Evolutionary conservation across 2,329 filamentous ascomycete genomes (phyloP).

Genomic region (Penicillium palitans): DNA sequence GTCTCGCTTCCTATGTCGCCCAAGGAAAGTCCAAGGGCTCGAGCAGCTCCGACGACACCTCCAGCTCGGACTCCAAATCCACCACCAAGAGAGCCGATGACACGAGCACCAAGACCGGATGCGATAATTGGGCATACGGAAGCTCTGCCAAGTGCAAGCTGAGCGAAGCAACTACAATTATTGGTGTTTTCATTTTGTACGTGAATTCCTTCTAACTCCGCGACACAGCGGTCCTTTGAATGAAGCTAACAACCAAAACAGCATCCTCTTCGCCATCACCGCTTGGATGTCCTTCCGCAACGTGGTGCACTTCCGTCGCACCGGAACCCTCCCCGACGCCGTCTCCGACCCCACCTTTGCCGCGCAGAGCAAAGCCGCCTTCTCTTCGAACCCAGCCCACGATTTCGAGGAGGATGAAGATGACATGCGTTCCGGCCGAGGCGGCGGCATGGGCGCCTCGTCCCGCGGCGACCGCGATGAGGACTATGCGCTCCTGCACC

Average conservation of each 20-base stretch:
- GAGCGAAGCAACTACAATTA: slow-evolving; percentile 56
- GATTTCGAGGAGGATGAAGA: slow-evolving; percentile 49
- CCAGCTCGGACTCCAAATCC: slow-evolving; percentile 31
- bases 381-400: slow-evolving; percentile 48
- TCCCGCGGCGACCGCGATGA: slow-evolving; percentile 47
- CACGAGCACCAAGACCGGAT: slow-evolving; percentile 26
- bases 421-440: slow-evolving; percentile 45
- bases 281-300: slow-evolving; percentile 56
- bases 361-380: slow-evolving; percentile 50
- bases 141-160: slow-evolving; percentile 57
- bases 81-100: slow-evolving; percentile 39
- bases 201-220: slow-evolving; percentile 21
- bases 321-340: slow-evolving; percentile 54
- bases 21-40: slow-evolving; percentile 53
- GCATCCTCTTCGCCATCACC: slow-evolving; percentile 56
- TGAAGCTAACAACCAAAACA: slow-evolving; percentile 25
- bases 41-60: slow-evolving; percentile 29
- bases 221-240: not conserved
- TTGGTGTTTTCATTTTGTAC: slow-evolving; percentile 60
- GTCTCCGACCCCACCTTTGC: slow-evolving; percentile 50
- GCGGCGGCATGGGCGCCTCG: slow-evolving; percentile 41
- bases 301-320: slow-evolving; percentile 57
- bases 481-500: slow-evolving; percentile 55
- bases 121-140: slow-evolving; percentile 52
- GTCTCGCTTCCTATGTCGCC: slow-evolving; percentile 57